Evolutionary conservation across 2,329 filamentous ascomycete genomes (phyloP).

Genomic region (Pyrenochaeta sp.): DNA sequence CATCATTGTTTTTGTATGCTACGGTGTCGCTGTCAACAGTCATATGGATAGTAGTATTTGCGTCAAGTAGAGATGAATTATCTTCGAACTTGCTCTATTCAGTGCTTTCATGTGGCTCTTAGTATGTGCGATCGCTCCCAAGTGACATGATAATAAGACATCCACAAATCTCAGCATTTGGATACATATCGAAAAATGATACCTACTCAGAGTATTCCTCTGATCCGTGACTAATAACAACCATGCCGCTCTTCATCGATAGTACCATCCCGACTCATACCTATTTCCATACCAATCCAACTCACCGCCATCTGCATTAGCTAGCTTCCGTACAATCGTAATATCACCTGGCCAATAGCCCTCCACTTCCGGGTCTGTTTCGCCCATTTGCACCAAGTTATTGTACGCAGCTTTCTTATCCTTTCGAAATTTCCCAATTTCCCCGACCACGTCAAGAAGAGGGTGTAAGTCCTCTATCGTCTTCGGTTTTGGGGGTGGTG

Average conservation of each 20-base stretch:
- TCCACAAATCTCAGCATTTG: no score
- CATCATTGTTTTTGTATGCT: background rate
- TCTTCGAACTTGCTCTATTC: no score
- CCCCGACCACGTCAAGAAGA: slow-evolving; percentile 59
- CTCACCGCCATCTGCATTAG: slow-evolving; percentile 52
- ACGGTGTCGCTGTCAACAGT: no score
- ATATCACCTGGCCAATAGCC: slow-evolving; percentile 69
- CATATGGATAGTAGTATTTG: no score
- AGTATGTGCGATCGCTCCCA: no score
- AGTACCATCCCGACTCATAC: slow-evolving; percentile 62
- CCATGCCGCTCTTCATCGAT: slow-evolving; percentile 49
- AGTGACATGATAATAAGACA: no score
- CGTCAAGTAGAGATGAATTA: no score
- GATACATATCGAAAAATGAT: no score
- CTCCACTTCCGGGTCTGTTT: slow-evolving; percentile 54
- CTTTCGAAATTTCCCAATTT: slow-evolving; percentile 63
- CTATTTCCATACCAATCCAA: slow-evolving; percentile 63
- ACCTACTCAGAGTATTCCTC: no score
- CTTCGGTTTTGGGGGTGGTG: slow-evolving; percentile 11
- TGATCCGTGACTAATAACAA: background rate
- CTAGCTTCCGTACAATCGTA: slow-evolving; percentile 61
- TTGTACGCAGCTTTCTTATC: slow-evolving; percentile 61
- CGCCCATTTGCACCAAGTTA: slow-evolving; percentile 38
- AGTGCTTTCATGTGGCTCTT: no score
- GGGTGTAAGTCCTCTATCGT: slow-evolving; percentile 18